phyloP scores from a whole-genome alignment of 192 early-diverging fungal genomes.

The Rhizophlyctis rosea region DNA sequence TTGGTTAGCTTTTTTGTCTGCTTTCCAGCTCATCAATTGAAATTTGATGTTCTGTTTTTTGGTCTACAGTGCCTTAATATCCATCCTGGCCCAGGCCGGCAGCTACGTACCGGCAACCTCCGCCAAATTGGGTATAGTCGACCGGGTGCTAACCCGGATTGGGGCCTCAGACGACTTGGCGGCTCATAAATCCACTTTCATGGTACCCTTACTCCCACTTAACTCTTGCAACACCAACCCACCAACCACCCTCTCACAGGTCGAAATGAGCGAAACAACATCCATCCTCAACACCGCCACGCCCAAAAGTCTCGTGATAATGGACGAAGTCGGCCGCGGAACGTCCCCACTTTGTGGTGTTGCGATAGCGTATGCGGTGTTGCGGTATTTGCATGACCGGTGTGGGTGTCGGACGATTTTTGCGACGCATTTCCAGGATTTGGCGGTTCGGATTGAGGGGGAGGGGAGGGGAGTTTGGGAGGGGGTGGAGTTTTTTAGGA shows the following conservation, averaged over 20 bases:
- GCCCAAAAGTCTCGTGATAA: conserved; percentile 48
- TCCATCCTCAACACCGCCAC: conserved; percentile 68
- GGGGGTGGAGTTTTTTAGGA: not conserved
- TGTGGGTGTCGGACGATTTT: conserved; percentile 61
- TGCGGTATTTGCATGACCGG: conserved; percentile 51
- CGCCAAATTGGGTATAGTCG: conserved; percentile 64
- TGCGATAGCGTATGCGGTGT: conserved; percentile 65
- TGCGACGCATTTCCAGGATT: conserved; percentile 78
- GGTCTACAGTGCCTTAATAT: conserved; percentile 37
- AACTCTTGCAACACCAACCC: not conserved
- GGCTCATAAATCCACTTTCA: conserved; percentile 69
- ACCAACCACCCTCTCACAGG: conserved; percentile 13
- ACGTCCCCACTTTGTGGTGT: conserved; percentile 73
- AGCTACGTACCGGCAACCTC: conserved; percentile 66
- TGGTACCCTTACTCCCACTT: conserved; percentile 45
- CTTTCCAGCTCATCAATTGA: no score
- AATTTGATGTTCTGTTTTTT: no score
- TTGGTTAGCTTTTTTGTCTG: conserved; percentile 16
- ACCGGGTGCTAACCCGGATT: conserved; percentile 70
- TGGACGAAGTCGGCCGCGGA: conserved; percentile 81
- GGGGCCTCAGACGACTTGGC: conserved; percentile 70
- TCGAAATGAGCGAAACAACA: conserved; percentile 71
- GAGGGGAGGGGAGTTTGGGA: not conserved
- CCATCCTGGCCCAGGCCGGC: conserved; percentile 70
- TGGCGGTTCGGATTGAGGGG: conserved; percentile 38